phyloP scores from a whole-genome alignment of 75 land plant species.

The Selaginella tamariscina region DNA sequence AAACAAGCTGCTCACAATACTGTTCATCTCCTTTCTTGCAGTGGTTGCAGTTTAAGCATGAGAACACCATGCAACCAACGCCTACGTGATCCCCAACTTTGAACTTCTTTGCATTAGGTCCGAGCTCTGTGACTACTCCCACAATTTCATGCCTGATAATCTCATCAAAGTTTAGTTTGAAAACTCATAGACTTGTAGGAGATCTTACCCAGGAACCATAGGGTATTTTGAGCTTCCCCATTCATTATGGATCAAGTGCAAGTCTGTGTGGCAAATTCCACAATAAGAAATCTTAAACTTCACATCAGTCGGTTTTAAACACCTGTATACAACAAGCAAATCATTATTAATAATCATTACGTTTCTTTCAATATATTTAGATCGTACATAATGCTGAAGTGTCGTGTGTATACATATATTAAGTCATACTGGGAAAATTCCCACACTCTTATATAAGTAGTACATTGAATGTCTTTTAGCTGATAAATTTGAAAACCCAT shows the following conservation, averaged over 20 bases:
- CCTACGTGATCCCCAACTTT: conserved; percentile 52
- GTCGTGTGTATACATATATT: no score
- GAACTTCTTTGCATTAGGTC: conserved; percentile 40
- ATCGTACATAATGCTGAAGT: no score
- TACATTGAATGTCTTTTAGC: no score
- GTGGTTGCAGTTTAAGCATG: conserved; percentile 42
- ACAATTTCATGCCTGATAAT: conserved; percentile 53
- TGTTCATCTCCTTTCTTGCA: conserved; percentile 44
- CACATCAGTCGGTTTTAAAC: no score
- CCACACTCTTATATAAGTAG: no score
- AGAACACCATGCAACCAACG: conserved; percentile 47
- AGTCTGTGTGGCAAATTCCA: conserved; percentile 69
- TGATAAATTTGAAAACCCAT: no score
- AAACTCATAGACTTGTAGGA: not conserved
- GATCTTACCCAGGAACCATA: conserved; percentile 57
- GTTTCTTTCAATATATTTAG: no score
- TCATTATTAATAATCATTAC: no score
- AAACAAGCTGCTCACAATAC: conserved; percentile 38
- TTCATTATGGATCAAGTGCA: conserved; percentile 45
- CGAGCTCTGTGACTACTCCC: conserved; percentile 52
- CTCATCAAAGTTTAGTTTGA: not conserved
- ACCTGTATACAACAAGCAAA: no score
- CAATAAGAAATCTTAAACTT: conserved; percentile 41
- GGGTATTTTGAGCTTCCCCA: conserved; percentile 41
- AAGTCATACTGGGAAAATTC: no score